Percentiles rank a stretch among this genome's conserved stretches.
phyloP scores from a whole-genome alignment of 495 filamentous ascomycete species.

The Viridothelium virens region DNA sequence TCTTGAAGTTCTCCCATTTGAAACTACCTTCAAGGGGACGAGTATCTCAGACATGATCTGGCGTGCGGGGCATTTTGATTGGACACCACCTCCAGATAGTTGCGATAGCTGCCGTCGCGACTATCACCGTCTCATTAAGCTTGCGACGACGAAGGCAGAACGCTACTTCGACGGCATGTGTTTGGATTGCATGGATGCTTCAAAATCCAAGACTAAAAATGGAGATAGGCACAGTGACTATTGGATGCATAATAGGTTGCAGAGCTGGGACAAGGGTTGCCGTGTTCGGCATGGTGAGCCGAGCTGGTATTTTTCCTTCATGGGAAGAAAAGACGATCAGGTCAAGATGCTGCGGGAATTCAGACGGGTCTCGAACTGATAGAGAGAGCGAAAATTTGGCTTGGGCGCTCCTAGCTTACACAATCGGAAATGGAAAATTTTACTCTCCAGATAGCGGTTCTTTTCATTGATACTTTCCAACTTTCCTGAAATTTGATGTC shows the following conservation, averaged over 20 bases:
- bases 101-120: constrained; percentile 10
- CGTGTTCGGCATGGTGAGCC: constrained; percentile 17
- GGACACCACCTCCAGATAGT: neutral
- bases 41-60: neutral
- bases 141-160: neutral
- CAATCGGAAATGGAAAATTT: no score
- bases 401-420: no score
- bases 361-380: neutral
- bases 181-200: constrained; percentile 21
- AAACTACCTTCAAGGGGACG: neutral
- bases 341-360: neutral
- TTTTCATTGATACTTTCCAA: no score
- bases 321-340: constrained; percentile 13
- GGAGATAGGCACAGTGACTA: constrained; percentile 13
- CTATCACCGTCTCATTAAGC: constrained; percentile 10
- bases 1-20: constrained; percentile 1
- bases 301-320: constrained; percentile 21
- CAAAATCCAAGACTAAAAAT: constrained; percentile 17
- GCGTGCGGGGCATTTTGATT: neutral
- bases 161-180: constrained; percentile 22
- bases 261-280: constrained; percentile 15
- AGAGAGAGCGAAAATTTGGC: no score
- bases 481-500: no score
- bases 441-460: no score
- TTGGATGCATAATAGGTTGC: constrained; percentile 13